Base-by-base conservation (phyloP, 352 stramenopile genomes). In the Poterioochromonas sp. region DNA sequence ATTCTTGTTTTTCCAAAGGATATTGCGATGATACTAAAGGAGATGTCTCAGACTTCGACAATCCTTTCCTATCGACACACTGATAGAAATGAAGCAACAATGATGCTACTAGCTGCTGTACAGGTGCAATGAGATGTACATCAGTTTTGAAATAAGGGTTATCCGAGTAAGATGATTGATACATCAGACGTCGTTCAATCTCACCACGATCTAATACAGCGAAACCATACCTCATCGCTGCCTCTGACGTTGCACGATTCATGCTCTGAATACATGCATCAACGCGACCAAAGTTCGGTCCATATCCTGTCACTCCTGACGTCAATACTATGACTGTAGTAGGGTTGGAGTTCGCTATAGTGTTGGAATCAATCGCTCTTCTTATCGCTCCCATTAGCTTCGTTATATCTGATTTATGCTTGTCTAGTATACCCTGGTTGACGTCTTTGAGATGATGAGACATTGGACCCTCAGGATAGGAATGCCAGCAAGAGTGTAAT, bases 401-500 rank as follows among this genome's bases (percentile, higher is more conserved):
- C 34, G 20, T 11, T 22, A 76, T 40, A 76, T 76, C 69, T 32
- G n/a, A 8, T 44, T 11, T 65, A 29, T 76, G 69, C n/a, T 53
- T 58, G 2, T 76, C 43, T 22, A 64, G 26, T 35, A 76, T 76
- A 41, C 12, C 3, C 8, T 8, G 1, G 37, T 76, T 76, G 39
- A 43, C 34, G 8, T 35, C 69, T n/a, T 76, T 3, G 12, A 76
- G 69, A 44, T 71, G 62, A n/a, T 40, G 11, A 44, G 5, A 32
- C 2, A 43, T 43, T 22, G 41, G 26, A 43, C 62, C 62, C 41
- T 71, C 8, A 44, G 62, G 62, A 71, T 18, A n/a, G 29, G 69
- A 12, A 63, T 76, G 69, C 69, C 43, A 76, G 37, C 69, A 76
- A 22, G 69, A 63, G n/a, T 76, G 69, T 29, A 76, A 35, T 20